Evolutionary conservation across 176 grass and related monocot genomes (phyloP).

Genomic region (Triticum dicoccoides): DNA sequence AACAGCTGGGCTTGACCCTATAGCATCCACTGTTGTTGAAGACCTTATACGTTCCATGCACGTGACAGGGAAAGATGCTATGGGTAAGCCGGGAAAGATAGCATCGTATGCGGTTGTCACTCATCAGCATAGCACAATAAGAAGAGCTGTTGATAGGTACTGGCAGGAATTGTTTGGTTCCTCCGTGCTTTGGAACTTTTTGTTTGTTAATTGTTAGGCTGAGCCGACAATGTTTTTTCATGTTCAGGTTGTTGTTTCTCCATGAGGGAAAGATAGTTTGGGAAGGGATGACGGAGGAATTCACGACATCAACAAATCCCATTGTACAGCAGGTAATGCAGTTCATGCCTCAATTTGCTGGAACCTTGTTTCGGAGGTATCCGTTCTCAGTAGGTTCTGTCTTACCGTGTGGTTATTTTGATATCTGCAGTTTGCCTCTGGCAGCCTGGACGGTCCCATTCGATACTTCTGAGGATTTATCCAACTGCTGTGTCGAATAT

Average conservation of each 20-base stretch:
- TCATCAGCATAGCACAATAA: constrained; percentile 98
- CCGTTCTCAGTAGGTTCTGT: not conserved
- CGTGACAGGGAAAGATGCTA: constrained; percentile 60
- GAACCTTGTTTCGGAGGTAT: not conserved
- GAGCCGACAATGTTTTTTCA: not conserved
- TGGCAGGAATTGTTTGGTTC: not conserved
- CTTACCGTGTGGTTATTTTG: not conserved
- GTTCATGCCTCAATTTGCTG: not conserved
- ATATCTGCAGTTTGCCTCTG: constrained; percentile 84
- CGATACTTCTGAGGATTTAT: constrained; percentile 45
- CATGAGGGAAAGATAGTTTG: constrained; percentile 81
- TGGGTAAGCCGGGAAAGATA: constrained; percentile 72
- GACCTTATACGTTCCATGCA: constrained; percentile 94
- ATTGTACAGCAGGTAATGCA: constrained; percentile 80
- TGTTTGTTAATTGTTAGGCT: not conserved
- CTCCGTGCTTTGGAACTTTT: not conserved
- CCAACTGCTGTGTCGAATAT: not conserved
- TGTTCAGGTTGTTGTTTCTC: constrained; percentile 90
- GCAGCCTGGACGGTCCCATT: constrained; percentile 93
- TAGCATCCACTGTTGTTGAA: constrained; percentile 96
- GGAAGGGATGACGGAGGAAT: constrained; percentile 97
- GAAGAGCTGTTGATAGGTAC: constrained; percentile 92
- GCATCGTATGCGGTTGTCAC: constrained; percentile 88
- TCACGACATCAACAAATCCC: constrained; percentile 70
- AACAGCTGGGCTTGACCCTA: constrained; percentile 94